Conservation (phyloP, 805 yeast species). For the Lachancea sp. region DNA sequence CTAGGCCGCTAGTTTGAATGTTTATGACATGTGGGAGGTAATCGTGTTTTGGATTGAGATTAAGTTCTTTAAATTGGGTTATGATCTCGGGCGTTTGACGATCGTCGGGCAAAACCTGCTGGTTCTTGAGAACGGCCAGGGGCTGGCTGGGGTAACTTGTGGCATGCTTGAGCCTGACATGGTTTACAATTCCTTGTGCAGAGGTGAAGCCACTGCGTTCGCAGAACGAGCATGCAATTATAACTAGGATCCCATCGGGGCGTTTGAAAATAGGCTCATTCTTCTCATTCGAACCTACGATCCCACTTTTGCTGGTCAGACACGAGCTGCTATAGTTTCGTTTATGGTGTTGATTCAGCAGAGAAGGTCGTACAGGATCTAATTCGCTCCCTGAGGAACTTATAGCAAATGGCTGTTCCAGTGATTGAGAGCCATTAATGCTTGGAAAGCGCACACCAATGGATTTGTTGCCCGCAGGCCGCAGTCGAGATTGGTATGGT, state of each 20-base stretch:
- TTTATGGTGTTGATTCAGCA: constrained; percentile 28
- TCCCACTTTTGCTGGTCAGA: constrained; percentile 43
- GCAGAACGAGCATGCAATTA: constrained; percentile 63
- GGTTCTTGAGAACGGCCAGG: constrained; percentile 63
- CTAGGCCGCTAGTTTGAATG: constrained; percentile 23
- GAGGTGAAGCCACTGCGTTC: constrained; percentile 63
- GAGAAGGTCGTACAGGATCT: constrained; percentile 20
- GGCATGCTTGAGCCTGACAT: constrained; percentile 67
- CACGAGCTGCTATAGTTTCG: constrained; percentile 35
- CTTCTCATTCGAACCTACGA: constrained; percentile 35
- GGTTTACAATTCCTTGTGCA: constrained; percentile 77
- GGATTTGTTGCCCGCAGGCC: constrained; percentile 19
- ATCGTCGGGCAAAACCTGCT: constrained; percentile 40
- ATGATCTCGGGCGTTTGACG: constrained; percentile 25
- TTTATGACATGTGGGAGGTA: constrained; percentile 28
- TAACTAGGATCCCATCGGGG: constrained; percentile 64
- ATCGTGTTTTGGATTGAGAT: constrained; percentile 22
- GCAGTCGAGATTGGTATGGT: constrained; percentile 4
- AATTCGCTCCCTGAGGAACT: constrained; percentile 10
- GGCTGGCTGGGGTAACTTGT: constrained; percentile 66
- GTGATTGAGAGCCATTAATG: constrained; percentile 12
- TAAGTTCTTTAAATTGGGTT: constrained; percentile 23
- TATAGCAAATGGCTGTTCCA: not conserved
- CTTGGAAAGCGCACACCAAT: constrained; percentile 18
- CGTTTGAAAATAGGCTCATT: constrained; percentile 52